These are phyloP conservation scores for Psidium guajava DNA, from an alignment of 345 rosid genomes.

Conservation along the genomic window DNA sequence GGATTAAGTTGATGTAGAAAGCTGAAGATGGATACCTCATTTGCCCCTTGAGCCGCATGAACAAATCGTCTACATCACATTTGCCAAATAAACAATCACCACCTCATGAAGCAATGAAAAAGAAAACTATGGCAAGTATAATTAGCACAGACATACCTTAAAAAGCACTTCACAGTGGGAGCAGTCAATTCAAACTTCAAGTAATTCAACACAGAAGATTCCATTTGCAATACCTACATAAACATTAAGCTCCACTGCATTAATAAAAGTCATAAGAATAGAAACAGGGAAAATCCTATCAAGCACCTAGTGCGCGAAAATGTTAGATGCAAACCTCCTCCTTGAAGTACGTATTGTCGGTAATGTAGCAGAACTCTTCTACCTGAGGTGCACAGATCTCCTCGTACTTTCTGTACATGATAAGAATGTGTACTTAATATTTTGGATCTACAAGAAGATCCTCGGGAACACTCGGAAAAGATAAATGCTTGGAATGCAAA, in stretches of 20 bases:
- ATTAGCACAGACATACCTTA: constrained; percentile 36
- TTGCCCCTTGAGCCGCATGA: constrained; percentile 71
- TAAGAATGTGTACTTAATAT: neutral
- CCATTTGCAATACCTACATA: constrained; percentile 85
- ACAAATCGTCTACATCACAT: constrained; percentile 60
- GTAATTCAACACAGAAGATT: constrained; percentile 70
- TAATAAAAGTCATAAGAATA: neutral
- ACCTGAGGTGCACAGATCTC: constrained; percentile 91
- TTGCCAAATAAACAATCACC: neutral
- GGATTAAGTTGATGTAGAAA: neutral
- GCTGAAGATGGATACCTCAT: constrained; percentile 43
- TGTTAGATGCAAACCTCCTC: constrained; percentile 43
- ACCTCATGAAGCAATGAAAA: neutral
- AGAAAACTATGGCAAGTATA: neutral
- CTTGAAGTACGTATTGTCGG: constrained; percentile 85
- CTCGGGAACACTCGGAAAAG: neutral
- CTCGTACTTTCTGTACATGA: constrained; percentile 67
- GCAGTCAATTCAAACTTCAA: constrained; percentile 90
- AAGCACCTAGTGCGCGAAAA: neutral
- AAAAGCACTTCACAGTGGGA: constrained; percentile 77
- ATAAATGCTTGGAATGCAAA: neutral
- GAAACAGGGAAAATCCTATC: neutral
- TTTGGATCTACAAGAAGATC: neutral
- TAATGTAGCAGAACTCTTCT: constrained; percentile 87
- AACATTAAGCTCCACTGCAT: neutral